Base-by-base conservation (phyloP, 2,329 filamentous ascomycete genomes). In the Aspergillus arachidicola region DNA sequence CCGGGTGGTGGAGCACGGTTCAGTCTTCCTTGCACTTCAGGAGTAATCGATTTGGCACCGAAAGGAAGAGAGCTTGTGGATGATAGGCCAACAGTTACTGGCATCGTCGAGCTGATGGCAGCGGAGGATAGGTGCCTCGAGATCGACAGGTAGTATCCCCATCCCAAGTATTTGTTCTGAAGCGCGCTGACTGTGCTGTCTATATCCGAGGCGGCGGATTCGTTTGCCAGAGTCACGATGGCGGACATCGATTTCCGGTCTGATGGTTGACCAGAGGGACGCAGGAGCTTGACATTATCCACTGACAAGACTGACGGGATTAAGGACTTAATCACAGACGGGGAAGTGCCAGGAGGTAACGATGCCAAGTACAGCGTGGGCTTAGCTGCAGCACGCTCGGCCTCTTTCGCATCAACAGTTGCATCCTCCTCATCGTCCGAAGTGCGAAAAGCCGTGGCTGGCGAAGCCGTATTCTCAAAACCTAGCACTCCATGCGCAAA, bases 121-220 rank as follows among this genome's bases (percentile, higher is more conserved):
- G 84, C 88, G 3, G 93, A 96, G 0, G 93, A 96, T 4, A 97
- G 84, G 79, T 96, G 91, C 11, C 93, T 85, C 64, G 94, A 92
- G 51, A 96, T 84, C 7, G 87, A 90, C 2, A 97, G 82, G 76
- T 94, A 90, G 79, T 90, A 93, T 6, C 94, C 94, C 74, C 88
- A 93, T 19, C 94, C 94, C 19, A 97, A 81, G 74, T 97, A 97
- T 68, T 86, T 88, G 67, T 95, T 93, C 73, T 96, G 92, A 36
- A 97, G 80, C 4, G 86, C 80, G 73, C 89, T 94, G 58, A 96
- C 91, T 0, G 89, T 86, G 4, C 87, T 84, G 72, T 97, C 93
- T 59, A 97, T 94, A 61, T 96, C 92, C 28, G 89, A 91, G 0
- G 90, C 91, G 0, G 93, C 87, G 0, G 93, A 95, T 67, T 95